Evolutionary conservation across 129 eudicot genomes (phyloP).

Genomic region (Flaveria bidentis): DNA sequence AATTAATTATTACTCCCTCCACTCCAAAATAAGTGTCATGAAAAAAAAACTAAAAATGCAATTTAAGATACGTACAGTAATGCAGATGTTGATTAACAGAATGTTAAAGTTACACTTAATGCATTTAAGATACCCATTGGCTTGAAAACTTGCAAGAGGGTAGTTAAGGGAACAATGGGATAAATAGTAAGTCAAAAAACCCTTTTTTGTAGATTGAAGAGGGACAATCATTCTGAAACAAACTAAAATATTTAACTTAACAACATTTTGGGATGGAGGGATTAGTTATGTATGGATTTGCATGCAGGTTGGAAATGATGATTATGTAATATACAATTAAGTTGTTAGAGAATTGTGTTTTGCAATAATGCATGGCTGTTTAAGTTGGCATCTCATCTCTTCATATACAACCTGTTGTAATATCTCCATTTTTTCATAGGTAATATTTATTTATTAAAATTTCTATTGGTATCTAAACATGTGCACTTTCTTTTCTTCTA

Average conservation of each 20-base stretch:
- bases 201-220: too few relatives aligned
- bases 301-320: neutral
- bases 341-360: slow-evolving; percentile 1
- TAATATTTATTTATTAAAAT: neutral
- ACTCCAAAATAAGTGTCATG: neutral
- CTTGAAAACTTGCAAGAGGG: neutral
- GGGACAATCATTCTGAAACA: too few relatives aligned
- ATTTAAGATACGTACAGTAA: neutral
- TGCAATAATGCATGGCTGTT: neutral
- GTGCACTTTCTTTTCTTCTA: slow-evolving; percentile 27
- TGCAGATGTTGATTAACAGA: neutral
- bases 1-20: neutral
- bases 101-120: neutral
- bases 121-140: neutral
- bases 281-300: neutral
- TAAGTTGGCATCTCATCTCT: neutral
- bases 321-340: neutral
- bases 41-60: neutral
- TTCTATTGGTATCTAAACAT: slow-evolving; percentile 23
- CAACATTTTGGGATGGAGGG: neutral
- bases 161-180: neutral
- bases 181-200: neutral
- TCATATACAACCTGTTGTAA: neutral
- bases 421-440: neutral
- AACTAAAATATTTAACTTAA: too few relatives aligned